Evolutionary conservation across 257 asterid species (phyloP).

Genomic region (Datura wrightii): DNA sequence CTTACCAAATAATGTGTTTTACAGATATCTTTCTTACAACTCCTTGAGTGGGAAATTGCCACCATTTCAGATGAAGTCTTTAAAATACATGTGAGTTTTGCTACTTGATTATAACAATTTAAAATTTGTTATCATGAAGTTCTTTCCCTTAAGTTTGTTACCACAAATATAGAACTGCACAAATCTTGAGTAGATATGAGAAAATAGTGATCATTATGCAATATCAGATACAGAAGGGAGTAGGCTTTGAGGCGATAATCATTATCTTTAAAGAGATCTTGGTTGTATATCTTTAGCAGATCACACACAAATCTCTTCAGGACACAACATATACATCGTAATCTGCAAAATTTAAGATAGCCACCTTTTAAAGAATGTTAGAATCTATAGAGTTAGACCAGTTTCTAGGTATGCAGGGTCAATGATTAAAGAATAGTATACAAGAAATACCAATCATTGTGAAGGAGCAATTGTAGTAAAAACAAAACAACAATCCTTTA

Average conservation of each 20-base stretch:
- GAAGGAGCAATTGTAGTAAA: not conserved
- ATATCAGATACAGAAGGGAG: not conserved
- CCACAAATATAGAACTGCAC: not conserved
- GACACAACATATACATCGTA: not conserved
- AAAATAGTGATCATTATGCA: not conserved
- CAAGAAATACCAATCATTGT: not conserved
- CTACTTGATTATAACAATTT: not conserved
- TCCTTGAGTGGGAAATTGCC: not conserved
- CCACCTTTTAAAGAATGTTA: not conserved
- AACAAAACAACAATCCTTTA: not conserved
- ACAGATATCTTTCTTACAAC: not conserved
- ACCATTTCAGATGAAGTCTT: not conserved
- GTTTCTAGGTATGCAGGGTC: not conserved
- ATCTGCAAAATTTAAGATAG: not conserved
- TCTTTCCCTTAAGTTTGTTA: not conserved
- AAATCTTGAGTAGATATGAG: not conserved
- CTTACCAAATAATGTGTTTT: not conserved
- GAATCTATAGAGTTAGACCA: not conserved
- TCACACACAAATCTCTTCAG: not conserved
- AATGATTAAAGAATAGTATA: not conserved
- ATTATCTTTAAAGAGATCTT: too few relatives aligned
- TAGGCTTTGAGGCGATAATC: too few relatives aligned
- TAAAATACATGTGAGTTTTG: not conserved
- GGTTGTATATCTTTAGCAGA: not conserved
- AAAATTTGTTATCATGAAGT: not conserved